Evolutionary conservation across 805 yeast genomes (phyloP).

Genomic region (Kazachstania viticola): DNA sequence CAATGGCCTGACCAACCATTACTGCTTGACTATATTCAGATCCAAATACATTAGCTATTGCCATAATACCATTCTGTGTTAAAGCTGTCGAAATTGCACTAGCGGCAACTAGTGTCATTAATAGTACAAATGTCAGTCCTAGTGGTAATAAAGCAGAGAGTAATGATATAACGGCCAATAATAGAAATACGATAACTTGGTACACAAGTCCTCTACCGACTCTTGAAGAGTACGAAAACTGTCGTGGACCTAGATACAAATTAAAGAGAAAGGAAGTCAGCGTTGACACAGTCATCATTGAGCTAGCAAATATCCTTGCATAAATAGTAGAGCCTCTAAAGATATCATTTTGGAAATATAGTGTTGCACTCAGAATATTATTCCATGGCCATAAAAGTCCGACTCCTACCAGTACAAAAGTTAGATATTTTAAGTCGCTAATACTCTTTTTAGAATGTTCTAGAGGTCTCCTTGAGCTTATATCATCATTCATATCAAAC

Average conservation of each 20-base stretch:
- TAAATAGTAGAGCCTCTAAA: slow-evolving; percentile 39
- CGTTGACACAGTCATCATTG: slow-evolving; percentile 84
- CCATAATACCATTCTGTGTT: slow-evolving; percentile 86
- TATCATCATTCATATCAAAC: no score
- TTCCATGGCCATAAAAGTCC: slow-evolving; percentile 96
- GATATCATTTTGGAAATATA: slow-evolving; percentile 54
- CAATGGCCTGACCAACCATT: slow-evolving; percentile 90
- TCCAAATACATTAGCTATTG: slow-evolving; percentile 69
- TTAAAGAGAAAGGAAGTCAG: slow-evolving; percentile 50
- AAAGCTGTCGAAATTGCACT: slow-evolving; percentile 70
- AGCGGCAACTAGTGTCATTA: slow-evolving; percentile 51
- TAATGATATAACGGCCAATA: slow-evolving; percentile 34
- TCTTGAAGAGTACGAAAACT: slow-evolving; percentile 43
- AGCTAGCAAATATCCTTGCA: slow-evolving; percentile 55
- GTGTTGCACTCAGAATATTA: slow-evolving; percentile 75
- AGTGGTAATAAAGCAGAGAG: slow-evolving; percentile 11
- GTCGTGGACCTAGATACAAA: slow-evolving; percentile 52
- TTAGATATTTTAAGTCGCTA: no score
- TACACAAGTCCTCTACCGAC: slow-evolving; percentile 48
- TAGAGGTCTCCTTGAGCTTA: no score
- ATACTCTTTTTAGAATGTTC: no score
- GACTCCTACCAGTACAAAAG: slow-evolving; percentile 61
- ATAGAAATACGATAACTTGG: slow-evolving; percentile 45
- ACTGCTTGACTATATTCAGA: slow-evolving; percentile 75
- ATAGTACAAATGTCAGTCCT: slow-evolving; percentile 29